Conservation (phyloP, 1,284 basidiomycete genomes). For the Ceratobasidium sp. region DNA sequence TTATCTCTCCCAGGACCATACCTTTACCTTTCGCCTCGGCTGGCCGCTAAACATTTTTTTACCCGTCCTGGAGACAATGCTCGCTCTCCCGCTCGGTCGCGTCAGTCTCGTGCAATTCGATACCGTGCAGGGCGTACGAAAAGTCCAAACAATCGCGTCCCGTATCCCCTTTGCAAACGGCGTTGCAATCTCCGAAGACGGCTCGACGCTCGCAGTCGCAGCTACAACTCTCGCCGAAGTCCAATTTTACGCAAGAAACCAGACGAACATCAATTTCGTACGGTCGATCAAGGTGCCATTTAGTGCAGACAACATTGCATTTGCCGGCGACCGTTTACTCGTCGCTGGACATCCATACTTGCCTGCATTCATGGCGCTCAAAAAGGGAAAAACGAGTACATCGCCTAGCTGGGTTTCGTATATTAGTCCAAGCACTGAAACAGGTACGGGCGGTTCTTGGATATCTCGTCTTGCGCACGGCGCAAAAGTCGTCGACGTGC, state of each 20-base stretch:
- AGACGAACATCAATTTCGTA: conserved; percentile 57
- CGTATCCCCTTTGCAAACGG: conserved; percentile 77
- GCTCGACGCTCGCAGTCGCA: conserved; percentile 66
- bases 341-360: conserved; percentile 76
- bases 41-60: conserved; percentile 62
- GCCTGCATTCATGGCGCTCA: conserved; percentile 62
- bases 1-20: conserved; percentile 77
- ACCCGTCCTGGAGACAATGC: conserved; percentile 66
- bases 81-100: conserved; percentile 69
- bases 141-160: conserved; percentile 57
- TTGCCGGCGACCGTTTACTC: conserved; percentile 62
- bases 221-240: conserved; percentile 65
- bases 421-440: conserved; percentile 54
- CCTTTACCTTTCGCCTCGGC: conserved; percentile 72
- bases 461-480: conserved; percentile 56
- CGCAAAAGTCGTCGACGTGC: not conserved
- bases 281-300: conserved; percentile 68
- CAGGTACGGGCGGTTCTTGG: conserved; percentile 52
- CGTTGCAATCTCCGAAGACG: conserved; percentile 66
- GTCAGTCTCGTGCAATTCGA: conserved; percentile 59
- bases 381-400: conserved; percentile 59
- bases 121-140: not conserved
- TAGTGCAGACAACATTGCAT: conserved; percentile 71
- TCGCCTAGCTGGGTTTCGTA: conserved; percentile 70
- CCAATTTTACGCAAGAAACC: conserved; percentile 64